These are phyloP conservation scores for Deuterostichococcus epilithicus DNA, from an alignment of 139 green algal genomes.

Conservation along the genomic window DNA sequence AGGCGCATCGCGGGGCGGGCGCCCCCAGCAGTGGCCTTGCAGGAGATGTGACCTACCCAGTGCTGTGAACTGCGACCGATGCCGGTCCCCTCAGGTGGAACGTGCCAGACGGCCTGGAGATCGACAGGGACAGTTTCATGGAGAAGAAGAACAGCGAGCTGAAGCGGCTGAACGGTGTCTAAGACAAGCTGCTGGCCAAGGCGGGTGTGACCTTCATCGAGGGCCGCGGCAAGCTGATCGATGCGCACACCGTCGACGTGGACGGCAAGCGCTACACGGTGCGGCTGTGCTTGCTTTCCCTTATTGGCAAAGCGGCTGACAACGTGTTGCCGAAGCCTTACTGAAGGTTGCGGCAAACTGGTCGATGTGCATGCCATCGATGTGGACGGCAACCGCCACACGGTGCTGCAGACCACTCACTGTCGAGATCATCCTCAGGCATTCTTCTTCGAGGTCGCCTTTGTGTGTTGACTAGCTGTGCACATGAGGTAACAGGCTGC, in stretches of 20 bases:
- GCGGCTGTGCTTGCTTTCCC: conserved; percentile 84
- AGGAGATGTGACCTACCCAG: conserved; percentile 3
- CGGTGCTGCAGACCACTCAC: too few species aligned
- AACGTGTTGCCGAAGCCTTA: too few species aligned
- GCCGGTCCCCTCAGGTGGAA: conserved; percentile 17
- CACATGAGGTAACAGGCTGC: too few species aligned
- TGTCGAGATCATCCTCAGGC: too few species aligned
- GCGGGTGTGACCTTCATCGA: conserved; percentile 62
- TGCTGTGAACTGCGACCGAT: neutral
- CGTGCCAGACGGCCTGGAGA: conserved; percentile 1
- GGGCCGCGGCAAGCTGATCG: conserved; percentile 76
- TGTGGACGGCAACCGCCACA: conserved; percentile 18
- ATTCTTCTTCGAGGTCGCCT: too few species aligned
- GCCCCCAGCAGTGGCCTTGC: too few species aligned
- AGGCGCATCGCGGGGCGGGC: too few species aligned
- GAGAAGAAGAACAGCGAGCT: conserved; percentile 79
- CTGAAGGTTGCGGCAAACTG: too few species aligned
- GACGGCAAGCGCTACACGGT: conserved; percentile 37
- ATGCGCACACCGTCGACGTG: conserved; percentile 77
- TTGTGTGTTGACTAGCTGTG: too few species aligned
- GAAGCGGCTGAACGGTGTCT: conserved; percentile 83
- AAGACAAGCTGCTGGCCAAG: conserved; percentile 81
- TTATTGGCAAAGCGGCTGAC: conserved; percentile 59
- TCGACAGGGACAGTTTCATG: conserved; percentile 24
- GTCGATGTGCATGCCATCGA: too few species aligned